phyloP scores from a whole-genome alignment of 345 rosid genomes.

The Arabis alpina region DNA sequence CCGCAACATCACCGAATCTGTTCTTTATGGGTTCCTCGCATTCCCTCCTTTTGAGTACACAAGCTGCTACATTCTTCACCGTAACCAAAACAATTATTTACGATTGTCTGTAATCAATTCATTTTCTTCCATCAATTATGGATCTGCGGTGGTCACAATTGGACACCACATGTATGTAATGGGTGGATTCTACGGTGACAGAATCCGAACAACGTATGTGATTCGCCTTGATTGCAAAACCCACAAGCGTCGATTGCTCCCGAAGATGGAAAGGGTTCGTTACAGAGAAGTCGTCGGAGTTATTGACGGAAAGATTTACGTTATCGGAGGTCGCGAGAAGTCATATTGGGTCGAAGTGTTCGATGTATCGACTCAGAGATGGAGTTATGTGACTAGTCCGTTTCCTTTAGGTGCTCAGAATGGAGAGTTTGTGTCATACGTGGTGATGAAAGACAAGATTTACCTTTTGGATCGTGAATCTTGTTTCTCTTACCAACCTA shows the following conservation, averaged over 20 bases:
- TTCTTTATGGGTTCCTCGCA: too few species aligned
- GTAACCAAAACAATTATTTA: not conserved
- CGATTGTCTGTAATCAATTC: not conserved
- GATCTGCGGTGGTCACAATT: conserved; percentile 5
- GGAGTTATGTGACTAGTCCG: not conserved
- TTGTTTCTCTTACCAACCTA: not conserved
- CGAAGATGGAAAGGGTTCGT: not conserved
- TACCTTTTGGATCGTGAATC: not conserved
- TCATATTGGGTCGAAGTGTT: not conserved
- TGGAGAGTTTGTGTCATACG: not conserved
- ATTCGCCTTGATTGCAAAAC: not conserved
- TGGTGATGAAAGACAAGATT: conserved; percentile 6
- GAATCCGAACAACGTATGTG: not conserved
- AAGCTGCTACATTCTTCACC: too few species aligned
- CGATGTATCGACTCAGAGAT: not conserved
- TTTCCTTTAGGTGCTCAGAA: not conserved
- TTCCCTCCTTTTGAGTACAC: too few species aligned
- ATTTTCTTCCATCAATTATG: not conserved
- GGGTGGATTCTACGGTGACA: not conserved
- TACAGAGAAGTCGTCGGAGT: conserved; percentile 3
- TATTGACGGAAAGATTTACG: conserved; percentile 7
- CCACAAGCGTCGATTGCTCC: not conserved
- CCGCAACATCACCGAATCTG: too few species aligned
- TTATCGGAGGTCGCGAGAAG: conserved; percentile 1
- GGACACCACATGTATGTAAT: not conserved